Evolutionary conservation across 306 rosid species (phyloP).

Genomic region (Trichosanthes cucumerina): DNA sequence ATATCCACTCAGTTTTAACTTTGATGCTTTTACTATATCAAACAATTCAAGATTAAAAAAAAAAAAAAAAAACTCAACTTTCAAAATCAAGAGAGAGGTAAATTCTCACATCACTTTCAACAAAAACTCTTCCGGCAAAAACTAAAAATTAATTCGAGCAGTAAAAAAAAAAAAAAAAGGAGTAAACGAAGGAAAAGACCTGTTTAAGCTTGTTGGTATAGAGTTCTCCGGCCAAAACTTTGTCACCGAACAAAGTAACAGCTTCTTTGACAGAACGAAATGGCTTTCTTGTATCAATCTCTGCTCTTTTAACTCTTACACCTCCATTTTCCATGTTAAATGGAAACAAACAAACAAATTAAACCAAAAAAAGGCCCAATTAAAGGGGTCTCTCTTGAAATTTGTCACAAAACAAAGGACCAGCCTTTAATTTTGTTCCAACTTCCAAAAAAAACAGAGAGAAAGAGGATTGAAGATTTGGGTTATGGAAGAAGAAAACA

Average conservation of each 20-base stretch:
- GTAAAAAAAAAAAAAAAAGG: neutral
- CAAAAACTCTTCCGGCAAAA: neutral
- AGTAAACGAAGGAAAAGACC: conserved; percentile 22
- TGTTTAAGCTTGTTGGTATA: conserved; percentile 57
- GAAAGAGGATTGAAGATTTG: conserved; percentile 3
- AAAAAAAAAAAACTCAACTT: neutral
- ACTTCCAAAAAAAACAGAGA: neutral
- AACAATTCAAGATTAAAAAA: neutral
- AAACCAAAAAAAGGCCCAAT: neutral
- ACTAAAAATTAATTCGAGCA: neutral
- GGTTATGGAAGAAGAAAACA: neutral
- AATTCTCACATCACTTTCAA: neutral
- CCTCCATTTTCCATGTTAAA: conserved; percentile 12
- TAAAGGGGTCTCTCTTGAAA: neutral
- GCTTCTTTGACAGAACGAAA: conserved; percentile 92
- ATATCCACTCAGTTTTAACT: neutral
- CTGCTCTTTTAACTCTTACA: conserved; percentile 10
- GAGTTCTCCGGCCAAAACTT: conserved; percentile 67
- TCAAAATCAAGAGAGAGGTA: neutral
- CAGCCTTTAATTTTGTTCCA: neutral
- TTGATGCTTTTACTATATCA: neutral
- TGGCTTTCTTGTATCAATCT: conserved; percentile 24
- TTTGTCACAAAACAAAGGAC: neutral
- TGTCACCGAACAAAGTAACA: conserved; percentile 74
- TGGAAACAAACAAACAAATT: neutral